phyloP scores from a whole-genome alignment of 225 moss, liverwort and hornwort genomes.

The Asterella californica region DNA sequence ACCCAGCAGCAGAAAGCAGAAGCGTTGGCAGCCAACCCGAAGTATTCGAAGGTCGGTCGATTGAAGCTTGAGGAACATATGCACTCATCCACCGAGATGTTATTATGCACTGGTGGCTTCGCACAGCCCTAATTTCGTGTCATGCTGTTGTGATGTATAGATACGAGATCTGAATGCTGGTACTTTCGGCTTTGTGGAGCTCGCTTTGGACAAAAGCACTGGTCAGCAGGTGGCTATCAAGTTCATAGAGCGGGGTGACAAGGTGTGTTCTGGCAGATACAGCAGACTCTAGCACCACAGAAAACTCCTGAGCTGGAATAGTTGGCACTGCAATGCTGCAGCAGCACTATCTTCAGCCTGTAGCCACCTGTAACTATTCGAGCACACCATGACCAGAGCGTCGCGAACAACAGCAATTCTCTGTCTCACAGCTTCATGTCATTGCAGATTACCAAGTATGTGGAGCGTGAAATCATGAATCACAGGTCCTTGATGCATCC shows the following conservation, averaged over 20 bases:
- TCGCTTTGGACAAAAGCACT: slow-evolving; percentile 43
- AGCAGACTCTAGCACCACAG: neutral
- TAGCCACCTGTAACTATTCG: neutral
- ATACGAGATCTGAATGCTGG: slow-evolving; percentile 39
- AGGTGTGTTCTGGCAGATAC: slow-evolving; percentile 15
- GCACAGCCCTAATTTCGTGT: too few relatives aligned
- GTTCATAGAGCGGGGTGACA: slow-evolving; percentile 47
- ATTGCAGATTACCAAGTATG: slow-evolving; percentile 43
- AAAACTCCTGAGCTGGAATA: neutral
- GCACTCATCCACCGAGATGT: too few relatives aligned
- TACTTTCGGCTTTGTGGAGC: slow-evolving; percentile 42
- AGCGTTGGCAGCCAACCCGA: too few relatives aligned
- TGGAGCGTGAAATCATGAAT: slow-evolving; percentile 45
- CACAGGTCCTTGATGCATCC: slow-evolving; percentile 41
- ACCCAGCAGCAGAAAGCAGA: too few relatives aligned
- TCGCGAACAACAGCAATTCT: neutral
- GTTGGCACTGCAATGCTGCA: neutral
- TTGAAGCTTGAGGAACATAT: too few relatives aligned
- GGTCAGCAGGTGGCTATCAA: slow-evolving; percentile 47
- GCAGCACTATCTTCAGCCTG: slow-evolving; percentile 3
- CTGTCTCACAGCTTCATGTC: neutral
- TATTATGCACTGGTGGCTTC: too few relatives aligned
- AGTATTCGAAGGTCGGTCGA: too few relatives aligned
- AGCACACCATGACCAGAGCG: neutral
- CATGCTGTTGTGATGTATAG: too few relatives aligned